Conservation (phyloP, 75 land plant genomes). For the Pinus albicaulis region DNA sequence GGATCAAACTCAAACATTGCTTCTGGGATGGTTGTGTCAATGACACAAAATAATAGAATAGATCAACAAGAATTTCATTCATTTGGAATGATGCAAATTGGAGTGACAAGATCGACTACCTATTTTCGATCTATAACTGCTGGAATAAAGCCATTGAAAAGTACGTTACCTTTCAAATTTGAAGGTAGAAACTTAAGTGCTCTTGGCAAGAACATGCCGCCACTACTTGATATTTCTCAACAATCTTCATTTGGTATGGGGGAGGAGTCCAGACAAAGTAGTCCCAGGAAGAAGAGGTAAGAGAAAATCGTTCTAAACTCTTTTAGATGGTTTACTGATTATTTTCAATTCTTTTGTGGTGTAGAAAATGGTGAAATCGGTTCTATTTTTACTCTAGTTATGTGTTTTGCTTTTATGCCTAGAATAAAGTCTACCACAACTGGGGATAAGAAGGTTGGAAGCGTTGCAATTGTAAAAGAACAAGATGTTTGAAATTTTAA, state of each 20-base stretch:
- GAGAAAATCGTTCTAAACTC: background rate
- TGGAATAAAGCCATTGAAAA: constrained; percentile 15
- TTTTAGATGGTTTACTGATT: background rate
- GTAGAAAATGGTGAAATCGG: background rate
- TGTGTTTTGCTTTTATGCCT: constrained; percentile 21
- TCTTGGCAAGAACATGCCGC: constrained; percentile 3
- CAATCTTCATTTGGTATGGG: constrained; percentile 22
- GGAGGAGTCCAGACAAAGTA: constrained; percentile 47
- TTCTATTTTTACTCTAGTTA: background rate
- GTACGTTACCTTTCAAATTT: constrained; percentile 8
- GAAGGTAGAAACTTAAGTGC: constrained; percentile 1
- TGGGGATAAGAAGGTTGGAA: constrained; percentile 70
- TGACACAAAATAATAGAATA: constrained; percentile 11
- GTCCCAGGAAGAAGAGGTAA: constrained; percentile 83
- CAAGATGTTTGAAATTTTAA: constrained; percentile 94
- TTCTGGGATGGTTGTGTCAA: constrained; percentile 13
- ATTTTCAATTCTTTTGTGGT: background rate
- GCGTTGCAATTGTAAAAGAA: constrained; percentile 88
- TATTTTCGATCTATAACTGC: constrained; percentile 15
- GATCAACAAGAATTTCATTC: constrained; percentile 16
- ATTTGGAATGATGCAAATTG: constrained; percentile 5
- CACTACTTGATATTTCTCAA: constrained; percentile 29
- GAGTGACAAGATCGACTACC: constrained; percentile 11
- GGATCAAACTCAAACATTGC: background rate
- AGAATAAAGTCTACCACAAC: constrained; percentile 42